Conservation (phyloP, 2,329 filamentous ascomycete genomes). For the Ophiostoma populinum region DNA sequence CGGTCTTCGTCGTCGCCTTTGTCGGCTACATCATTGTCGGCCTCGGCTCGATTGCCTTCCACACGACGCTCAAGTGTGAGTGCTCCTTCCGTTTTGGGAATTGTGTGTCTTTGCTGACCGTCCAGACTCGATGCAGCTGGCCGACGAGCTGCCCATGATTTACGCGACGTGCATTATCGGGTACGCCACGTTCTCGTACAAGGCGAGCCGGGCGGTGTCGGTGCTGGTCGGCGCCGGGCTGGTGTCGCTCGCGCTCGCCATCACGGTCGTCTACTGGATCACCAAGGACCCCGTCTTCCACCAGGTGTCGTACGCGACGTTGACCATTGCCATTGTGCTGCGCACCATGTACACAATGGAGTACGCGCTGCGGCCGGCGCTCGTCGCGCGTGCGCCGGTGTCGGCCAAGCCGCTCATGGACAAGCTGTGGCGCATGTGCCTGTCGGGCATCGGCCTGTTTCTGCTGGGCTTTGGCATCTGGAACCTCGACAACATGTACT, state of each 20-base stretch:
- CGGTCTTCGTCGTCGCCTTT: slow-evolving; percentile 53
- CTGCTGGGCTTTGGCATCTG: slow-evolving; percentile 60
- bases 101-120: not conserved
- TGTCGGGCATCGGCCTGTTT: slow-evolving; percentile 49
- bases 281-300: slow-evolving; percentile 72
- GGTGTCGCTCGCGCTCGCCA: slow-evolving; percentile 40
- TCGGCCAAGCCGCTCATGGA: slow-evolving; percentile 31
- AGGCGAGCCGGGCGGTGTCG: slow-evolving; percentile 26
- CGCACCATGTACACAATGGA: slow-evolving; percentile 64
- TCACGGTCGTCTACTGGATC: slow-evolving; percentile 58
- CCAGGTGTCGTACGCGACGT: slow-evolving; percentile 57
- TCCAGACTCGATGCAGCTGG: slow-evolving; percentile 40
- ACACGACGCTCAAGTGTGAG: slow-evolving; percentile 38
- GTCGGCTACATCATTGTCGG: slow-evolving; percentile 36
- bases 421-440: slow-evolving; percentile 63
- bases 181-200: slow-evolving; percentile 57
- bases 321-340: slow-evolving; percentile 54
- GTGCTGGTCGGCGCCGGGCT: slow-evolving; percentile 38
- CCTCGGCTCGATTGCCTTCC: slow-evolving; percentile 37
- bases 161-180: slow-evolving; percentile 40
- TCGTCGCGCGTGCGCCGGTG: slow-evolving; percentile 25
- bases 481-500: slow-evolving; percentile 66
- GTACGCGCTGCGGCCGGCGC: slow-evolving; percentile 26
- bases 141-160: slow-evolving; percentile 43
- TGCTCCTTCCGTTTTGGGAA: slow-evolving; percentile 3